These are phyloP conservation scores for Byssochlamys sp. DNA, from an alignment of 2,329 filamentous ascomycete species.

Conservation along the genomic window DNA sequence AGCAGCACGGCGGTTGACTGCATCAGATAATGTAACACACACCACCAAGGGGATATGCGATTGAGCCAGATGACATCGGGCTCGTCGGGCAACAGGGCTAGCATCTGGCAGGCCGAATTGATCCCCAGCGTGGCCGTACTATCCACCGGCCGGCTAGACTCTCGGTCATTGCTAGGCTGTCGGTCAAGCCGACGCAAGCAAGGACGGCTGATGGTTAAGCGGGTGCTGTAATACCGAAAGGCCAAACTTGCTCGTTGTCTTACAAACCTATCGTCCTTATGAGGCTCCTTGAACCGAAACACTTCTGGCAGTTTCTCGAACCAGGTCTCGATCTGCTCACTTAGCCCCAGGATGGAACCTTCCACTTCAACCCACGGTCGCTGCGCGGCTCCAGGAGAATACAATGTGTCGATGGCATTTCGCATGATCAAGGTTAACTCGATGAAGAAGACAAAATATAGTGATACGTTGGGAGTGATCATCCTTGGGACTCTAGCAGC, in stretches of 20 bases:
- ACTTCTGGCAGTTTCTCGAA: slow-evolving; percentile 27
- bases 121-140: slow-evolving; percentile 28
- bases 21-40: slow-evolving; percentile 32
- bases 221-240: slow-evolving; percentile 35
- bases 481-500: slow-evolving; percentile 11
- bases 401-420: slow-evolving; percentile 27
- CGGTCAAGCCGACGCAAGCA: slow-evolving; percentile 31
- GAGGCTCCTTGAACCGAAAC: slow-evolving; percentile 24
- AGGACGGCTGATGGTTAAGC: slow-evolving; percentile 34
- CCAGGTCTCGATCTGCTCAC: slow-evolving; percentile 29
- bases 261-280: slow-evolving; percentile 17
- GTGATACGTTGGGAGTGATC: slow-evolving; percentile 26
- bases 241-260: slow-evolving; percentile 27
- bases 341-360: slow-evolving; percentile 23
- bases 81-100: slow-evolving; percentile 27
- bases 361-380: slow-evolving; percentile 31
- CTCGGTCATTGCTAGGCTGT: slow-evolving; percentile 15
- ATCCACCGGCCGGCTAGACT: slow-evolving; percentile 21
- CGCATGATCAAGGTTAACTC: slow-evolving; percentile 28
- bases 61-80: slow-evolving; percentile 23
- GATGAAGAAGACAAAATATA: slow-evolving; percentile 32
- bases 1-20: slow-evolving; percentile 32
- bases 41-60: slow-evolving; percentile 31
- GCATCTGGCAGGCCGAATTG: slow-evolving; percentile 24
- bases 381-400: slow-evolving; percentile 26